These are phyloP conservation scores for Balakata baccata DNA, from an alignment of 345 rosid species.

Conservation along the genomic window DNA sequence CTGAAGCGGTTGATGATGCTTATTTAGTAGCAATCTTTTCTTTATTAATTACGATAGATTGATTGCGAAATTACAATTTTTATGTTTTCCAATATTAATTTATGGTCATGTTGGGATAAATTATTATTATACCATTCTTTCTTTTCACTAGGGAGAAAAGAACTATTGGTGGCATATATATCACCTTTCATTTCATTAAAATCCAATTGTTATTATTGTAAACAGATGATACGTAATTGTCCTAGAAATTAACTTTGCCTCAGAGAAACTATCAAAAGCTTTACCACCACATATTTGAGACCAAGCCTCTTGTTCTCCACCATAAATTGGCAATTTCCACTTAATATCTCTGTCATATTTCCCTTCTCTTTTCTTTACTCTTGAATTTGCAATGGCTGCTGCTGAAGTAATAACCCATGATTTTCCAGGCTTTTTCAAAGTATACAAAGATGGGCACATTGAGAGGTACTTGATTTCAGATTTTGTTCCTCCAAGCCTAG, in stretches of 20 bases:
- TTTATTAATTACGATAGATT: too few relatives aligned
- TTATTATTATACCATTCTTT: too few relatives aligned
- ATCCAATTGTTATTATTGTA: background rate
- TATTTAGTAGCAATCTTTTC: too few relatives aligned
- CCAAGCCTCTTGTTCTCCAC: background rate
- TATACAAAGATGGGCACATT: constrained; percentile 53
- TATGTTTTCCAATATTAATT: too few relatives aligned
- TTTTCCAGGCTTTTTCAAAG: constrained; percentile 29
- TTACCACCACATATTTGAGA: background rate
- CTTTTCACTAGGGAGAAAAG: too few relatives aligned
- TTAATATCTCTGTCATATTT: background rate
- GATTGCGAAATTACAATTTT: too few relatives aligned
- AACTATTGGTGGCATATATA: too few relatives aligned
- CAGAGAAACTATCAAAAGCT: background rate
- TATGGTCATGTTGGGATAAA: too few relatives aligned
- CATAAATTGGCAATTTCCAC: background rate
- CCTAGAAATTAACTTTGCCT: background rate
- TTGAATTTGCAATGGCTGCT: constrained; percentile 16
- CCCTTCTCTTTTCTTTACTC: constrained; percentile 7
- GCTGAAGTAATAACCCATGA: constrained; percentile 11
- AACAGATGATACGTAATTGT: background rate
- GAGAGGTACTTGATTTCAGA: constrained; percentile 38
- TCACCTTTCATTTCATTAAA: too few relatives aligned
- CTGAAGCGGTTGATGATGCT: too few relatives aligned
- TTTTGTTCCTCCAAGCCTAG: constrained; percentile 36